Evolutionary conservation across 306 rosid species (phyloP), one percentile per base, ranked within the genome.

Genomic region (Aeschynomene evenia): DNA sequence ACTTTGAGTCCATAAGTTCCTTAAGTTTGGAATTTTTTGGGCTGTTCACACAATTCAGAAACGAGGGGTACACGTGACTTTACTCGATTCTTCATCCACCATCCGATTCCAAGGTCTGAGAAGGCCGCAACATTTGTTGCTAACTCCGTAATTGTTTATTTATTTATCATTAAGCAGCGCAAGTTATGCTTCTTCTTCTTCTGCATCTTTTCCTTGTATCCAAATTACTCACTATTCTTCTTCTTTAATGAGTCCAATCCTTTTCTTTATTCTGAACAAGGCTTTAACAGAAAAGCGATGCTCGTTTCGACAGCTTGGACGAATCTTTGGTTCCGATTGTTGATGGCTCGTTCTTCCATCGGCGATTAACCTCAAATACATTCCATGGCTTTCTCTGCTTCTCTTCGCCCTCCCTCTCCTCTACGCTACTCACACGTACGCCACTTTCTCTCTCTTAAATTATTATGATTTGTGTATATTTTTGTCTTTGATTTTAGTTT

Each of bases 371-470:
- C 48, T 40, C 48, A 70, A 57, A 74, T 76, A 77, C 80, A 50
- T 73, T 74, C 57, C 63, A 93, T 90, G 98, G 88, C 94, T 67
- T 86, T 80, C 78, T 80, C 86, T 10, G 79, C 86, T 29, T 61
- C 87, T 31, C 85, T 84, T 70, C 84, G 84, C 61, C 68, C 82
- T 67, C 16, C 87, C 19, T 81, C 80, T 71, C 87, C 86, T 68
- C 81, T 54, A 11, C 63, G 46, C 58, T 46, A 26, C 77, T 73
- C 77, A 0, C 77, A 82, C 80, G 86, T 23, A 59, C 40, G 48
- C 57, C 42, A 72, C 39, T 52, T 9, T 75, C 22, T 74, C 43
- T 62, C 58, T 59, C 57, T 70, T 55, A 0, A 23, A 6, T 22
- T 11, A 20, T 54, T 29, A 54, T 7, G n/a, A 0, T 42, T 75